Evolutionary conservation across 2,329 filamentous ascomycete species (phyloP).

Genomic region (Delphinella strobiligena): DNA sequence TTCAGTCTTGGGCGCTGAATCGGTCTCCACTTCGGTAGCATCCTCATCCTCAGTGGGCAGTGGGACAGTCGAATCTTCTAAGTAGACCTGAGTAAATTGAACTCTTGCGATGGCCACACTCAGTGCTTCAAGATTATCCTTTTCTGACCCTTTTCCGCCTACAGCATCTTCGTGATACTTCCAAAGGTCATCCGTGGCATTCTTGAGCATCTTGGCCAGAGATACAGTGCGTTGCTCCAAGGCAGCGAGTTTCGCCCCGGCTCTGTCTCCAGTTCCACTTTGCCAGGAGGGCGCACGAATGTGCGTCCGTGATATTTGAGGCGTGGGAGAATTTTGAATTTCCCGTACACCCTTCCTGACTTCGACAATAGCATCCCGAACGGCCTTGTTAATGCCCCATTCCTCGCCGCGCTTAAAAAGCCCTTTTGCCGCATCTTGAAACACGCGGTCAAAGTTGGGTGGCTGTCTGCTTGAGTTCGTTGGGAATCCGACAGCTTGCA

Average conservation of each 20-base stretch:
- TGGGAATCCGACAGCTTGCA: background rate
- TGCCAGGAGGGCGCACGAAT: constrained; percentile 3
- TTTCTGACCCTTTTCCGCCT: constrained; percentile 23
- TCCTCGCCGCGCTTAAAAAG: constrained; percentile 63
- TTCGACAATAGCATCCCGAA: constrained; percentile 71
- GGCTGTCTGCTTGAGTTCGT: constrained; percentile 15
- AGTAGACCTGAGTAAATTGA: constrained; percentile 39
- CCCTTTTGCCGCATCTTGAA: constrained; percentile 65
- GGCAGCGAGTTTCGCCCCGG: constrained; percentile 33
- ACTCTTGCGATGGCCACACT: constrained; percentile 38
- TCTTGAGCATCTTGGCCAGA: constrained; percentile 56
- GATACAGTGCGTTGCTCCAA: constrained; percentile 56
- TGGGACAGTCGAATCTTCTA: constrained; percentile 33
- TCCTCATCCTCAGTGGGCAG: constrained; percentile 26
- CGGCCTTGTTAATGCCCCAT: constrained; percentile 67
- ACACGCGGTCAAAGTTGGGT: constrained; percentile 53
- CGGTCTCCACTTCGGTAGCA: constrained; percentile 2
- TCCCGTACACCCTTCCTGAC: constrained; percentile 64
- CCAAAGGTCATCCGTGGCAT: constrained; percentile 52
- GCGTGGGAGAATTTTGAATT: constrained; percentile 38
- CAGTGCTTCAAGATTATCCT: constrained; percentile 26
- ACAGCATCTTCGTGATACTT: constrained; percentile 40
- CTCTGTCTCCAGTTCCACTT: constrained; percentile 11
- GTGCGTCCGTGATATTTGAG: constrained; percentile 20
- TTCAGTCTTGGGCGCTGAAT: background rate